A percentile compares a stretch with the other conserved stretches of the same genome.
phyloP scores from a whole-genome alignment of 495 filamentous ascomycete genomes.

The Pseudoneurospora amorphoporcata region DNA sequence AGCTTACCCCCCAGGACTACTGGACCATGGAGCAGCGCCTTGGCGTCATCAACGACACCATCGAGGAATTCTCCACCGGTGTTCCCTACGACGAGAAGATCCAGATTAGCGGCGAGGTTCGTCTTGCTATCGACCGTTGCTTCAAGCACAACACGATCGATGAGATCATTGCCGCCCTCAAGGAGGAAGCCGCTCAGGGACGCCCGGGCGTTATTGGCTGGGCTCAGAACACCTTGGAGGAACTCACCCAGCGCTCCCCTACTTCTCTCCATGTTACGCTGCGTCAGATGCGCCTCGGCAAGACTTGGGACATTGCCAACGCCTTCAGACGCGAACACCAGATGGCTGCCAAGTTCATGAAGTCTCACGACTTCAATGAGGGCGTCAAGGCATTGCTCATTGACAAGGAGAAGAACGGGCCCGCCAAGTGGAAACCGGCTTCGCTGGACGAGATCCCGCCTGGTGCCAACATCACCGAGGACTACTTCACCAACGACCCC shows the following conservation, averaged over 20 bases:
- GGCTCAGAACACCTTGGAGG: slow-evolving; percentile 64
- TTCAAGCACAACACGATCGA: slow-evolving; percentile 57
- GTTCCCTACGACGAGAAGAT: slow-evolving; percentile 63
- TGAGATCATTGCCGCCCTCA: slow-evolving; percentile 58
- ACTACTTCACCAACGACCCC: slow-evolving; percentile 47
- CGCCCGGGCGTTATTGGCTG: slow-evolving; percentile 49
- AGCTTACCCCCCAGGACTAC: slow-evolving; percentile 77
- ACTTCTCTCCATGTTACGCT: slow-evolving; percentile 76
- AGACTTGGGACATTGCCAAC: slow-evolving; percentile 64
- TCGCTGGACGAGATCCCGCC: slow-evolving; percentile 49
- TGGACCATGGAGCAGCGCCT: slow-evolving; percentile 49
- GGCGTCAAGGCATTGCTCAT: slow-evolving; percentile 72
- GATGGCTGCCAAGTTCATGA: slow-evolving; percentile 77
- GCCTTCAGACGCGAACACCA: slow-evolving; percentile 75
- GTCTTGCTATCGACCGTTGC: slow-evolving; percentile 75
- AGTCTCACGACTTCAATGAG: slow-evolving; percentile 73
- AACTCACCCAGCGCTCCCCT: slow-evolving; percentile 64
- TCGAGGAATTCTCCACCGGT: slow-evolving; percentile 82
- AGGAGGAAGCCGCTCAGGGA: slow-evolving; percentile 37
- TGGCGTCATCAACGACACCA: slow-evolving; percentile 67
- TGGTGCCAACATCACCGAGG: slow-evolving; percentile 36
- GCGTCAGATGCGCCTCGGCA: slow-evolving; percentile 64
- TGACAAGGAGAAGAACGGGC: slow-evolving; percentile 38
- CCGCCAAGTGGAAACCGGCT: slow-evolving; percentile 60
- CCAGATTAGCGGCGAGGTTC: slow-evolving; percentile 49